Base-by-base conservation (phyloP, 768 basidiomycete genomes). In the Naganishia antarctica region DNA sequence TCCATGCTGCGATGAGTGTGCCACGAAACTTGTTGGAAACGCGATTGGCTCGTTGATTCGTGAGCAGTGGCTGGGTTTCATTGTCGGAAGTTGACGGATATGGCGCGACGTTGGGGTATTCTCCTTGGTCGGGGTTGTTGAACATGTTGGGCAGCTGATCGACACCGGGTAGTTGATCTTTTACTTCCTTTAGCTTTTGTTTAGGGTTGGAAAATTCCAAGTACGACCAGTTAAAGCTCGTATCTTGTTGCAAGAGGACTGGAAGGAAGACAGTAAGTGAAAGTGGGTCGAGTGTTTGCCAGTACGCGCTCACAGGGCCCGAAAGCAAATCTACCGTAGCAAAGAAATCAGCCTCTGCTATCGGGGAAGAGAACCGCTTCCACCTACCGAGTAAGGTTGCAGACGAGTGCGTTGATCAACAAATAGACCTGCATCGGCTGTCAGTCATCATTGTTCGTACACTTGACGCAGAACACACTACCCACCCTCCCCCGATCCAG, bases 391-490 rank as follows among this genome's bases (percentile, higher is more conserved):
- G 74, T 70, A 28, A 78, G 63, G 58, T 78, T 78, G 21, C 70
- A 70, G 7, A 75, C 71, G 40, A 78, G 61, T 0, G 76, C 72
- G 34, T 78, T 75, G 62, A 78, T 74, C 58, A 78, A 60, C 41
- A 78, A 47, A 49, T 74, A 75, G 0, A 63, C 62, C 62, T 63
- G n/a, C 6, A 31, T n/a, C 34, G 15, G 9, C 11, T 23, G 15
- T n/a, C 29, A 8, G 18, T 60, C 47, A 37, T 21, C 18, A 21
- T 15, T 5, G 0, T 9, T 18, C 13, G 9, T 16, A 11, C 21
- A 9, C 12, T 16, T 44, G 3, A 49, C n/a, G 37, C 9, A 41
- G 13, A 12, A 3, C 25, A 7, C 1, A 37, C 21, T 6, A 29
- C 62, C 32, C 26, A 78, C 76, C 49, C 67, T 64, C 3, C 71